phyloP scores from a whole-genome alignment of 116 monocot genomes.

The Papilionanthe hybrid region DNA sequence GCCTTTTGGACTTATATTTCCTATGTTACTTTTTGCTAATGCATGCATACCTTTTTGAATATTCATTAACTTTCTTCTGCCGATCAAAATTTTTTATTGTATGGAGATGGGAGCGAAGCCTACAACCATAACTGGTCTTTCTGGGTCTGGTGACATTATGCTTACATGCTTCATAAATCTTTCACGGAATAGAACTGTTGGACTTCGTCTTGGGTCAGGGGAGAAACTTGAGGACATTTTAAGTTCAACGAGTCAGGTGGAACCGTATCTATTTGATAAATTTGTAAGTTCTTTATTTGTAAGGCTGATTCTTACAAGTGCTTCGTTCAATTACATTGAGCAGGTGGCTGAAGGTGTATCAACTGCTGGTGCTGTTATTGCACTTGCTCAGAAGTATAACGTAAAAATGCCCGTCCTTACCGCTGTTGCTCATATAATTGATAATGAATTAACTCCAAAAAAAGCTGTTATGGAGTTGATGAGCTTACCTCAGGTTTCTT shows the following conservation, averaged over 20 bases:
- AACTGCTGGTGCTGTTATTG: slow-evolving; percentile 95
- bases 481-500: slow-evolving; percentile 85
- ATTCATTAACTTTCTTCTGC: not conserved
- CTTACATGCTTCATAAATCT: slow-evolving; percentile 97
- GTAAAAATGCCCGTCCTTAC: slow-evolving; percentile 96
- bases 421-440: slow-evolving; percentile 91
- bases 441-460: slow-evolving; percentile 86
- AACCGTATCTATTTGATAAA: not conserved
- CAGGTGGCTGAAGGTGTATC: slow-evolving; percentile 99
- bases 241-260: slow-evolving; percentile 86
- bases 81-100: not conserved
- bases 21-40: too few relatives aligned
- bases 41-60: not conserved
- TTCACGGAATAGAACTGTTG: slow-evolving; percentile 93
- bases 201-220: slow-evolving; percentile 85
- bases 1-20: not conserved
- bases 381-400: slow-evolving; percentile 88
- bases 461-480: slow-evolving; percentile 95
- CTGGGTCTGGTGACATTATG: slow-evolving; percentile 97
- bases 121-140: slow-evolving; percentile 86
- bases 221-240: slow-evolving; percentile 93
- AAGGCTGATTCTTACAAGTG: not conserved
- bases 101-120: slow-evolving; percentile 96
- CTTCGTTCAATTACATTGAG: slow-evolving; percentile 3
- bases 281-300: not conserved